Percentiles rank a stretch among this genome's conserved stretches.
Conservation (phyloP, 2,329 filamentous ascomycete genomes). For the Talaromyces islandicus region DNA sequence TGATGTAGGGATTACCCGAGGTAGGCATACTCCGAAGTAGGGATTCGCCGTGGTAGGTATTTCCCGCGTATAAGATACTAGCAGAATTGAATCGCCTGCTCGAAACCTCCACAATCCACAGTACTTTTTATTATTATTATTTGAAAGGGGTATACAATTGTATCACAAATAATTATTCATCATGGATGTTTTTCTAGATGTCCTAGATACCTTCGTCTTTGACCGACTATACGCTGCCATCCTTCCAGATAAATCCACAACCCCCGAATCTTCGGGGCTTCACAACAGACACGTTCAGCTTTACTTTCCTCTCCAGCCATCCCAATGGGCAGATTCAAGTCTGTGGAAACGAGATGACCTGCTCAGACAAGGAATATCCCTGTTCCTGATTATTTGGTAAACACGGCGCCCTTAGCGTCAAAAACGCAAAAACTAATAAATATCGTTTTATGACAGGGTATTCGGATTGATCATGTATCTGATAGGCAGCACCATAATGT, state of each 20-base stretch:
- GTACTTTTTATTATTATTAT: too few species aligned
- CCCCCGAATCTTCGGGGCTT: not conserved
- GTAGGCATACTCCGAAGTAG: not conserved
- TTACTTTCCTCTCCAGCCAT: conserved; percentile 22
- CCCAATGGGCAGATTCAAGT: conserved; percentile 21
- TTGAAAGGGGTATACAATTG: not conserved
- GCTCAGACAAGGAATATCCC: conserved; percentile 20
- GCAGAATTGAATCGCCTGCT: not conserved
- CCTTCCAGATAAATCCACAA: conserved; percentile 5
- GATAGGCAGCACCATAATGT: conserved; percentile 49
- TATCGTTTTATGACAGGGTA: conserved; percentile 13
- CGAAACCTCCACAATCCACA: not conserved
- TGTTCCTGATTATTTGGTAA: conserved; percentile 26
- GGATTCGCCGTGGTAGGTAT: not conserved
- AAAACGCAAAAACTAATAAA: not conserved
- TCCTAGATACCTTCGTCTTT: conserved; percentile 17
- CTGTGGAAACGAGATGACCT: conserved; percentile 24
- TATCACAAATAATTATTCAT: not conserved
- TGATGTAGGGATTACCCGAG: not conserved
- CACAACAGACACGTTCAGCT: conserved; percentile 22
- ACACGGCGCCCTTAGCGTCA: not conserved
- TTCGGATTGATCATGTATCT: conserved; percentile 2
- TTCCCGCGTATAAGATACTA: not conserved
- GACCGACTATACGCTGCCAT: conserved; percentile 16
- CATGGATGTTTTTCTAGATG: conserved; percentile 18